A percentile compares a stretch with the other conserved stretches of the same genome.
These are phyloP conservation scores for Rosa rugosa DNA, from an alignment of 306 rosid species.

Conservation along the genomic window DNA sequence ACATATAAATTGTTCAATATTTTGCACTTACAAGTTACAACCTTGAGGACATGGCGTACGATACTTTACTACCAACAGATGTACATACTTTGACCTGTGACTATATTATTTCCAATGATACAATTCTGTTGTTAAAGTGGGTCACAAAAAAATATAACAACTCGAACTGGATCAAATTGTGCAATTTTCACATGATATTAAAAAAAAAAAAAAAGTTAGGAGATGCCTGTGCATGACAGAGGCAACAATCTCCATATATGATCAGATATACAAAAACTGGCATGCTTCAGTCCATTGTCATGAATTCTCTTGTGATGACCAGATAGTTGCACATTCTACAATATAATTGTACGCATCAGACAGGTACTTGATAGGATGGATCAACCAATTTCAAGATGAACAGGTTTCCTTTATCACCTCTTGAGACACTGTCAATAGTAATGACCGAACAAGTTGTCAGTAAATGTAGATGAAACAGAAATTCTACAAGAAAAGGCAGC, in stretches of 20 bases:
- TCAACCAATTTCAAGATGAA: constrained; percentile 84
- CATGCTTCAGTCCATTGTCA: background rate
- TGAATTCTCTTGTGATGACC: background rate
- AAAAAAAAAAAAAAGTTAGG: background rate
- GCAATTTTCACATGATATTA: background rate
- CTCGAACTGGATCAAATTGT: background rate
- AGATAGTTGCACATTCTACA: background rate
- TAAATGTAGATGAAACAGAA: background rate
- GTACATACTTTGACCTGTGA: background rate
- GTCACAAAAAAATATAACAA: background rate
- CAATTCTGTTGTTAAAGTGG: background rate
- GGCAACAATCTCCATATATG: background rate
- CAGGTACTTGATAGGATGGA: constrained; percentile 77
- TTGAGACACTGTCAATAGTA: constrained; percentile 65
- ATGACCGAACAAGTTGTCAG: background rate
- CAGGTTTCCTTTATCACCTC: constrained; percentile 93
- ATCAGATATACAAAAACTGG: background rate
- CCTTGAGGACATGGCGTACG: background rate
- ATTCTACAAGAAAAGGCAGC: background rate
- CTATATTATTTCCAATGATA: background rate
- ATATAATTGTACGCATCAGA: constrained; percentile 23
- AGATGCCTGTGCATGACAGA: background rate
- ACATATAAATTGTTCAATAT: background rate
- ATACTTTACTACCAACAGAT: background rate
- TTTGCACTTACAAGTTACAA: background rate